These are phyloP conservation scores for Chrysophaeum taylorii DNA, from an alignment of 352 stramenopile species.

Conservation along the genomic window DNA sequence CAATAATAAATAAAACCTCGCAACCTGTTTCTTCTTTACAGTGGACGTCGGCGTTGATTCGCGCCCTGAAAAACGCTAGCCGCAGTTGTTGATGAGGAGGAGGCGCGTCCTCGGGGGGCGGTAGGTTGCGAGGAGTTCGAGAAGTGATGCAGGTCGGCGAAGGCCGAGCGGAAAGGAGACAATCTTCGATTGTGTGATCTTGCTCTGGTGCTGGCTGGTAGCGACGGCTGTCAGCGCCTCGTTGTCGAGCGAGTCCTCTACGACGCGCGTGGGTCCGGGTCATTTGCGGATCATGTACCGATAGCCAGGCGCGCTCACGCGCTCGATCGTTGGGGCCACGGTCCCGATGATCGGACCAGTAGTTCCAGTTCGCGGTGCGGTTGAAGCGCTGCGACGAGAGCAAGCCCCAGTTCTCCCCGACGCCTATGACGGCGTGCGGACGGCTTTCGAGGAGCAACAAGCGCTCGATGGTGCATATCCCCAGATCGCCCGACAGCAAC, in stretches of 20 bases:
- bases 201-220: neutral
- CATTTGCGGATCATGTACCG: neutral
- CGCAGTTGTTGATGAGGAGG: neutral
- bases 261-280: neutral
- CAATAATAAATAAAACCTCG: no score
- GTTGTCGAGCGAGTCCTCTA: neutral
- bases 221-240: neutral
- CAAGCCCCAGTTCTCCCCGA: neutral
- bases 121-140: no score
- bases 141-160: no score
- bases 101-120: neutral
- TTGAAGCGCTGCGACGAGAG: neutral
- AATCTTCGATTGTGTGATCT: neutral
- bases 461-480: neutral
- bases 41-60: neutral
- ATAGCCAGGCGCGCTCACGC: neutral
- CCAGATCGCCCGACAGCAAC: neutral
- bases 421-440: neutral
- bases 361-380: slow-evolving; percentile 2
- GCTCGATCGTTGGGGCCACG: neutral
- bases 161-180: neutral
- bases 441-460: neutral
- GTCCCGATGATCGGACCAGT: neutral
- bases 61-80: neutral
- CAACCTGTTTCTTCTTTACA: no score